These are phyloP conservation scores for Vinca major DNA, from an alignment of 305 asterid species.

Conservation along the genomic window DNA sequence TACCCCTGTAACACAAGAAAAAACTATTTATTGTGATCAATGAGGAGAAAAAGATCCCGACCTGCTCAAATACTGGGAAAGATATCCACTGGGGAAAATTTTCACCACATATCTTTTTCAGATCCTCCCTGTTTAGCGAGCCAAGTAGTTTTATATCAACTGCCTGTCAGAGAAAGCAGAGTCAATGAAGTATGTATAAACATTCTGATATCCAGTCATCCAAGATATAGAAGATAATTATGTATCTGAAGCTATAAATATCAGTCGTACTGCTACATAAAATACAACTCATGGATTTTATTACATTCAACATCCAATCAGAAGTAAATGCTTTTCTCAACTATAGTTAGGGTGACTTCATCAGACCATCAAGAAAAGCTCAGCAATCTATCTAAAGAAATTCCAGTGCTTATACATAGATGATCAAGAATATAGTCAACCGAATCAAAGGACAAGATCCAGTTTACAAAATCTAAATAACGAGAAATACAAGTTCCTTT, in stretches of 20 bases:
- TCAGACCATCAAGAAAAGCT: neutral
- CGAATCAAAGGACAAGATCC: too few species aligned
- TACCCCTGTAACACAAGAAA: neutral
- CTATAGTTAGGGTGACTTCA: neutral
- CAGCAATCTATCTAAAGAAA: slow-evolving; percentile 1
- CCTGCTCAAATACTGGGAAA: slow-evolving; percentile 93
- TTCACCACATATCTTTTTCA: slow-evolving; percentile 89
- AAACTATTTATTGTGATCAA: neutral
- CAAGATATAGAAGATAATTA: neutral
- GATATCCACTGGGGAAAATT: slow-evolving; percentile 92
- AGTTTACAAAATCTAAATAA: neutral
- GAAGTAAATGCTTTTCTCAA: slow-evolving; percentile 6
- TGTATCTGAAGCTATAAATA: neutral
- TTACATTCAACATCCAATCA: neutral
- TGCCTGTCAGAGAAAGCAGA: slow-evolving; percentile 50
- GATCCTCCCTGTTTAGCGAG: slow-evolving; percentile 76
- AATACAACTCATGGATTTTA: neutral
- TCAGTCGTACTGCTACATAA: neutral
- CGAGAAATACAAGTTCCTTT: too few species aligned
- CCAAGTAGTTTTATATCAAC: slow-evolving; percentile 70
- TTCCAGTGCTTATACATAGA: neutral
- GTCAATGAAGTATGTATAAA: neutral
- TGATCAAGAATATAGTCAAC: neutral
- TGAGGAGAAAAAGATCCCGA: slow-evolving; percentile 14
- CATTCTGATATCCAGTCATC: neutral